Percentiles rank a stretch among this genome's conserved stretches.
Conservation (phyloP, 2,329 filamentous ascomycete genomes). For the Aphanocladium album region DNA sequence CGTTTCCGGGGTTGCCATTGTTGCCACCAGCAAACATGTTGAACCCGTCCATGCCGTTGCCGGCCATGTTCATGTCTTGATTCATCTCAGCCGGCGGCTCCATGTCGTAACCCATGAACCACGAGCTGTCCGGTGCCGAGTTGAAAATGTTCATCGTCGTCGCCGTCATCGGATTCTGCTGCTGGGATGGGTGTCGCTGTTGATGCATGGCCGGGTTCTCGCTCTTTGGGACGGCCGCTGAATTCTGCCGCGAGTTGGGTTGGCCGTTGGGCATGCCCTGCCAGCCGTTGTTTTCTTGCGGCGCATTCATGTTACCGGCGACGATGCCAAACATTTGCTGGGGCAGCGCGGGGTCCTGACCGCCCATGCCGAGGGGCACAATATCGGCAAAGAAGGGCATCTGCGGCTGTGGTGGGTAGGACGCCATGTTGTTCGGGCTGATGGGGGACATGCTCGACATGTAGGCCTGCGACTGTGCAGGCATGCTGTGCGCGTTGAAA, state of each 20-base stretch:
- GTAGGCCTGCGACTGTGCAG: conserved; percentile 38
- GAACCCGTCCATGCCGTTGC: conserved; percentile 45
- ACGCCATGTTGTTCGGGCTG: conserved; percentile 41
- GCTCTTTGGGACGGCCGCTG: neutral
- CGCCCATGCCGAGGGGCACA: conserved; percentile 46
- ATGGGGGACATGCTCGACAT: conserved; percentile 45
- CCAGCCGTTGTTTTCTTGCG: conserved; percentile 34
- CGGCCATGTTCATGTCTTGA: conserved; percentile 40
- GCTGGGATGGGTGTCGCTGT: neutral
- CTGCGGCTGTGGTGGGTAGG: conserved; percentile 34
- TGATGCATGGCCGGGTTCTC: neutral
- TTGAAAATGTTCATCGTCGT: conserved; percentile 19
- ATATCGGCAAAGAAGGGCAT: conserved; percentile 45
- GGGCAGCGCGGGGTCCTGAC: conserved; percentile 47
- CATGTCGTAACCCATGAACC: conserved; percentile 92
- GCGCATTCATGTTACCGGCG: conserved; percentile 32
- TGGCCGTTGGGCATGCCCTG: conserved; percentile 33
- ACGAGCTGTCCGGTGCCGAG: conserved; percentile 58
- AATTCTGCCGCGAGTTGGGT: conserved; percentile 18
- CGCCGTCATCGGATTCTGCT: conserved; percentile 10
- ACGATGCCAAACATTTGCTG: conserved; percentile 65
- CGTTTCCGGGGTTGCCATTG: conserved; percentile 6
- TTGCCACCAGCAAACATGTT: conserved; percentile 38
- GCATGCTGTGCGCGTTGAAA: conserved; percentile 38
- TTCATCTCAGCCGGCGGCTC: conserved; percentile 61